Base-by-base conservation (phyloP, 257 asterid genomes). In the Solanum boliviense region DNA sequence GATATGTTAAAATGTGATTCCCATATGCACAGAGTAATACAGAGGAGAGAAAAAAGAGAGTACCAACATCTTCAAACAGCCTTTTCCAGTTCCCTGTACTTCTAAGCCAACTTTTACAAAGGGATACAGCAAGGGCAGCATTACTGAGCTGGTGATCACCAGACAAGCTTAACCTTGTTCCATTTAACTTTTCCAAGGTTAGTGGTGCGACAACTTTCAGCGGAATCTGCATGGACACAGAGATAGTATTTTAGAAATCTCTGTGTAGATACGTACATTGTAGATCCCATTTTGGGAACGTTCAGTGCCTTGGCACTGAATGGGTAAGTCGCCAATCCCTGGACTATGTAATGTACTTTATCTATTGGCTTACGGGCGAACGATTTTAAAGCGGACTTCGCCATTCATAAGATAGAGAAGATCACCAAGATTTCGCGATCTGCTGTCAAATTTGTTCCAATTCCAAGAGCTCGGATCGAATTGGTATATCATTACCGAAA, bases 111-210 rank as follows among this genome's bases (percentile, higher is more conserved):
- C 95, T 90, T 93, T 91, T 92, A 88, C 98, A 96, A 90, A 95
- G 98, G 87, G 96, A 93, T 85, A 93, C 94, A 62, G 98, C 98
- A 84, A 96, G 98, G 89, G 95, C 93, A 89, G 97, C 98, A 90
- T 95, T 96, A n/a, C 90, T 91, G 81, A 92, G 91, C 89, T 96
- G 99, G 91, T 95, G 98, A 87, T 94, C 96, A 56, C 99, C 99
- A 32, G 96, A 94, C 92, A 96, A 93, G 91, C 96, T 94, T 82
- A 95, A 94, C 88, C 90, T 90, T 81, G 78, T 62, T 87, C 95
- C 97, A n/a, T 92, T 92, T 84, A 94, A 78, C 87, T 87, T 91
- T 84, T 86, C 89, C 88, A 87, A 87, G 87, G 93, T 92, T 78
- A 96, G 95, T 31, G 99, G 95, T 62, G 88, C 83, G 74, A 94